These are phyloP conservation scores for Sequoia sempervirens DNA, from an alignment of 75 land plant species.

Conservation along the genomic window DNA sequence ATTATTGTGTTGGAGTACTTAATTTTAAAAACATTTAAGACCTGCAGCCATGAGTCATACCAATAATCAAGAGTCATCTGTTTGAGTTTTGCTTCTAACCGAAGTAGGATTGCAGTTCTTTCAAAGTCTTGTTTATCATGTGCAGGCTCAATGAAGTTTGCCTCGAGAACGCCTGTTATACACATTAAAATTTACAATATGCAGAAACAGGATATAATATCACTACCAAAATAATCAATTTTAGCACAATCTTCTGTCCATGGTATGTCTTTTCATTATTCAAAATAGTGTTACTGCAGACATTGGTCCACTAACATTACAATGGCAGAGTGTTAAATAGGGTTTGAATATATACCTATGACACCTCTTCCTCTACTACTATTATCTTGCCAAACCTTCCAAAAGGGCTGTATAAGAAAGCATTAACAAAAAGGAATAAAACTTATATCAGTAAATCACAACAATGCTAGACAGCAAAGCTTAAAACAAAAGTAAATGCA, in stretches of 20 bases:
- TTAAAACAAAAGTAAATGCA: background rate
- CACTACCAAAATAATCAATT: background rate
- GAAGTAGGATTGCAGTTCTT: slow-evolving; percentile 57
- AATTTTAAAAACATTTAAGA: background rate
- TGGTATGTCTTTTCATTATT: background rate
- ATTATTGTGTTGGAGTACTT: background rate
- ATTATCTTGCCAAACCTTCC: slow-evolving; percentile 69
- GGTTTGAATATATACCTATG: slow-evolving; percentile 44
- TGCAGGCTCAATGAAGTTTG: slow-evolving; percentile 89
- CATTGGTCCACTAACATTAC: background rate
- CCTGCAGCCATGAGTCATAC: slow-evolving; percentile 21
- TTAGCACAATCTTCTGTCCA: background rate
- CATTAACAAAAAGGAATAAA: background rate
- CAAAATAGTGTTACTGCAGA: background rate
- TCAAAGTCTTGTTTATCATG: slow-evolving; percentile 98
- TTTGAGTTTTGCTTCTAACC: slow-evolving; percentile 67
- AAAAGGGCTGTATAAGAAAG: slow-evolving; percentile 66
- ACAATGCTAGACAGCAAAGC: background rate
- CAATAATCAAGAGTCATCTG: slow-evolving; percentile 76
- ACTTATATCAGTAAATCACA: background rate
- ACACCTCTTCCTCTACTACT: slow-evolving; percentile 72
- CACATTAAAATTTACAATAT: background rate
- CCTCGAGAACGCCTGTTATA: slow-evolving; percentile 75
- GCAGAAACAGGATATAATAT: background rate
- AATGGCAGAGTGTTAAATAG: background rate